Percentiles rank a stretch among this genome's conserved stretches.
Conservation (phyloP, 805 yeast genomes). For the Saccharomyces mikatae region DNA sequence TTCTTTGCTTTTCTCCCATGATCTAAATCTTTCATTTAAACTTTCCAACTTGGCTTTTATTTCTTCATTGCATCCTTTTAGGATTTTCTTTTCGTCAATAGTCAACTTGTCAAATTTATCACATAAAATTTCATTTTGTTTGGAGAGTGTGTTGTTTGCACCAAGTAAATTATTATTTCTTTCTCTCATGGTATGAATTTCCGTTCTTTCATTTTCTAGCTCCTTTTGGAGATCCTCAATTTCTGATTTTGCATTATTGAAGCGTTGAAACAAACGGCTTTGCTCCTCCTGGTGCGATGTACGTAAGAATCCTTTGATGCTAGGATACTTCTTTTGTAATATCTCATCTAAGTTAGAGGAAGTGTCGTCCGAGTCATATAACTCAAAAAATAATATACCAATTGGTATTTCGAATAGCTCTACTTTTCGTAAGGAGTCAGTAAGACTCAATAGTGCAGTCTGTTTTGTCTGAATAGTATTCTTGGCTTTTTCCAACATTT, state of each 20-base stretch:
- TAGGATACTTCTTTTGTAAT: background rate
- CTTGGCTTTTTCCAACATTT: background rate
- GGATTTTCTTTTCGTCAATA: background rate
- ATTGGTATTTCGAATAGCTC: constrained; percentile 1
- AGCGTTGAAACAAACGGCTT: background rate
- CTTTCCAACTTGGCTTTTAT: background rate
- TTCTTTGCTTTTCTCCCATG: constrained; percentile 8
- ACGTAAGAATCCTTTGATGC: background rate
- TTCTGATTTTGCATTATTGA: background rate
- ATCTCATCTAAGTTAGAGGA: background rate
- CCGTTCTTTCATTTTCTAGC: background rate
- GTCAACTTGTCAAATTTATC: background rate
- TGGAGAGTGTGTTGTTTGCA: background rate
- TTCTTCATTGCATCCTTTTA: constrained; percentile 2
- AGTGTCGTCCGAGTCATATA: background rate
- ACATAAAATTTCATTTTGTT: background rate
- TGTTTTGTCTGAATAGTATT: background rate
- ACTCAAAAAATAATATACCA: background rate
- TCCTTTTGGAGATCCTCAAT: background rate
- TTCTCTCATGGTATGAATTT: background rate
- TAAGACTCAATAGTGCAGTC: background rate
- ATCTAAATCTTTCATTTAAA: constrained; percentile 3
- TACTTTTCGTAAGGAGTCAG: background rate
- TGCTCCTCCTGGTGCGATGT: background rate
- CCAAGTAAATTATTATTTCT: background rate